Evolutionary conservation across 371 early-diverging fungal species (phyloP), one percentile per base, ranked within the genome.

Genomic region (Conidiobolus incongruus): DNA sequence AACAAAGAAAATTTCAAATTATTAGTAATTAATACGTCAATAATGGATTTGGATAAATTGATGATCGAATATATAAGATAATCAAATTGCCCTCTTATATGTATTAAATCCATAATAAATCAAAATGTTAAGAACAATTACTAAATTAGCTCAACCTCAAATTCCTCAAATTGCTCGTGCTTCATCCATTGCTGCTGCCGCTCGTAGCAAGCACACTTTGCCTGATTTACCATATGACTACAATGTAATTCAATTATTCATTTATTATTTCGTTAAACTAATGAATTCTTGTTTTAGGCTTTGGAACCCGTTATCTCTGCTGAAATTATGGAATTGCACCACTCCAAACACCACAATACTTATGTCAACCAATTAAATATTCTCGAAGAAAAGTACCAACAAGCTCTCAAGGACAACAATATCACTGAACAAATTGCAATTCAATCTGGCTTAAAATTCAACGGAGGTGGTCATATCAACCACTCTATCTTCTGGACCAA

Each of bases 391-490:
- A 81, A 93, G 67, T 61, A 83, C 33, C 62, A 63, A 36, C 59
- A 58, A 20, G 81, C 89, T 11, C 61, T 73, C 53, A 56, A 64
- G 44, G 68, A 69, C 52, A 62, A 71, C 30, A 79, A 94, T 53
- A 50, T 88, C 19, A 62, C 60, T 20, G 62, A 72, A 38, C 72
- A 78, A 47, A 70, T 87, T 15, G 64, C 73, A 21, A 53, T 92
- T 46, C 87, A 89, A 62, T 60, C 66, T 24, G 74, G 75, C 17
- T 53, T 97, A 46, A 83, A 76, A 60, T 90, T 94, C 66, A 86
- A 91, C 63, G 96, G 84, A 48, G 98, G 98, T 52, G 96, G 80
- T 75, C 95, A 96, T 57, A 81, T 90, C 68, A 98, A 98, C 72
- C 98, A 98, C 61, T 72, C 77, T 45, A 66, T 98, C 43, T 95